Base-by-base conservation (phyloP, 345 rosid genomes). In the Gossypium turneri region DNA sequence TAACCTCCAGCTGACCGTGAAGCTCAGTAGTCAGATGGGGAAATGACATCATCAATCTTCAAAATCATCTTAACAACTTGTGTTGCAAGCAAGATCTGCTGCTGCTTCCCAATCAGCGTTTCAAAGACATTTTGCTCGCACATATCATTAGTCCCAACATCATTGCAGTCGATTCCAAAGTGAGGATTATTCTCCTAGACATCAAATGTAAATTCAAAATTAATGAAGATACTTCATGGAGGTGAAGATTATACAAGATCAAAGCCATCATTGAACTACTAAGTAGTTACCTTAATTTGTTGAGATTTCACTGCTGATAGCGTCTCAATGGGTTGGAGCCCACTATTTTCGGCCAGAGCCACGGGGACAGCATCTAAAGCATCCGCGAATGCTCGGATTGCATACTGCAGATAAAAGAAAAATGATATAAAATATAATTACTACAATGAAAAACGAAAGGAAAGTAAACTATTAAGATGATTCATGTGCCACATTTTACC, bases 331-430 rank as follows among this genome's bases (percentile, higher is more conserved):
- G 99, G 98, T 78, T 93, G 97, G 77, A 93, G 85, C 50, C 99
- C 99, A 69, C 98, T 93, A 79, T 96, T 96, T 80, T 96, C 98
- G 8, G 99, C 99, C 48, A 95, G 97, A 15, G 99, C 97, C 99
- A 90, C 87, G 0, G 98, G 92, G 69, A 96, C 67, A 24, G 88
- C 77, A 80, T 96, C 99, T 81, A 96, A 78, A 67, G 97, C 97
- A 85, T 96, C 99, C n/a, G 97, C 97, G 48, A 93, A 93, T 61
- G 92, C 98, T 75, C 97, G 84, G 48, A 96, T 90, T 60, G 97
- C 98, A 84, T 95, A 93, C 99, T 93, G 94, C 85, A 81, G 41
- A 69, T 11, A 68, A 68, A 12, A 60, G 22, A n/a, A 29, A 27
- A 63, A 6, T 3, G 3, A 29, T 48, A 45, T 17, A 15, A 38